Evolutionary conservation across 148 eudicot species (phyloP), one percentile per base, ranked within the genome.

Genomic region (Rhododendron henanense): DNA sequence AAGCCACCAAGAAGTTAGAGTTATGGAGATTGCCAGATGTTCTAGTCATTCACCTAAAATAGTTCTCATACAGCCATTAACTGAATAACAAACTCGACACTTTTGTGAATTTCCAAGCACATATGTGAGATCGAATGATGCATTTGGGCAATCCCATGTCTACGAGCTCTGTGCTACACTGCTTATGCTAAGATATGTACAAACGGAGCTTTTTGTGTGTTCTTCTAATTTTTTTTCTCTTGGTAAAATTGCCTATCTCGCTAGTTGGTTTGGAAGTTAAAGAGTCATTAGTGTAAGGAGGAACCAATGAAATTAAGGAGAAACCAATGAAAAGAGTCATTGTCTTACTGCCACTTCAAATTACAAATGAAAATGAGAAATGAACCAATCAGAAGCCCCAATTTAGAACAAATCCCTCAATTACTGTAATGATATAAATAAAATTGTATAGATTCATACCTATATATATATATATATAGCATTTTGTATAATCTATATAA

Each of bases 1-100:
- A 97, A 89, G 99, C 99, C 57, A 91, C 94, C 83, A 95, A 97
- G 91, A 97, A 97, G 90, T 92, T 97, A 65, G 99, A 97, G 88
- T 91, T 97, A 85, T 97, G 98, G 98, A 93, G 94, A 89, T 86
- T 97, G 90, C 98, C 99, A 6, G 99, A 97, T 76, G 90, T 95
- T 77, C 92, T 97, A 61, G 97, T 95, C 74, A 93, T 97, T 87
- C 99, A 97, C 88, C 90, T 97, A 86, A 97, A 97, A 85, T 85
- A 98, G 81, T 97, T 97, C 90, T 95, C 99, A 0, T 95, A 97
- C 84, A 95, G 94, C 93, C 88, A 98, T 87, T 97, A 92, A 87
- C 86, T 93, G 87, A 97, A 97, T 91, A 97, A 94, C 94, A 97
- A 97, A 90, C 92, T 97, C 0, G 99, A 97, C 87, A 93, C 95